Conservation (phyloP, 2,329 filamentous ascomycete genomes). For the Pyrenophora graminea region DNA sequence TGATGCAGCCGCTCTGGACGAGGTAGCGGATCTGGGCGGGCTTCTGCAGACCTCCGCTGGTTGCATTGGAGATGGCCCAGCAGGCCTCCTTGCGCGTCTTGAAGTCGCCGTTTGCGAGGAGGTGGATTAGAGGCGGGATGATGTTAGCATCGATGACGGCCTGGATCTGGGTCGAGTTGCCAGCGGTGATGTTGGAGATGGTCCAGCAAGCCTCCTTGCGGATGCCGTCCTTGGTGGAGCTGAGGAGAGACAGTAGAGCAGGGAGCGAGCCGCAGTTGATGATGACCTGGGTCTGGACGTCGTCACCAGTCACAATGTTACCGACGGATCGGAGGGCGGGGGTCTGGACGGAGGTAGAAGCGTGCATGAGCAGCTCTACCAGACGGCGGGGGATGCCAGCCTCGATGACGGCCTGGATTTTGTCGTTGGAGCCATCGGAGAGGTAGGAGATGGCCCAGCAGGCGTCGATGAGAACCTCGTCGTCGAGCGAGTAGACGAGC, state of each 20-base stretch:
- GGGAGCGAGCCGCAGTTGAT: slow-evolving; percentile 96
- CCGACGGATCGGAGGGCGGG: slow-evolving; percentile 95
- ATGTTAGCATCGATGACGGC: slow-evolving; percentile 95
- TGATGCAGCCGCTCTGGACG: slow-evolving; percentile 92
- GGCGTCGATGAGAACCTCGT: slow-evolving; percentile 96
- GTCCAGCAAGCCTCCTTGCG: slow-evolving; percentile 99
- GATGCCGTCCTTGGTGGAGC: slow-evolving; percentile 97
- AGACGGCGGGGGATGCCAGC: slow-evolving; percentile 94
- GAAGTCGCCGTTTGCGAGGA: slow-evolving; percentile 94
- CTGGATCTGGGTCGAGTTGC: slow-evolving; percentile 97
- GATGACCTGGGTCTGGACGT: slow-evolving; percentile 98
- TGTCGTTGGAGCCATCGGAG: slow-evolving; percentile 96
- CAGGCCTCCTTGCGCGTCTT: slow-evolving; percentile 99
- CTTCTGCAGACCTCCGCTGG: slow-evolving; percentile 95
- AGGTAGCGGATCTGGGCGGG: slow-evolving; percentile 97
- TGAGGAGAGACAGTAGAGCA: slow-evolving; percentile 88
- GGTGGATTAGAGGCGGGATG: slow-evolving; percentile 92
- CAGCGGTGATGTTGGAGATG: slow-evolving; percentile 97
- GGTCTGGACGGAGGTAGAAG: slow-evolving; percentile 96
- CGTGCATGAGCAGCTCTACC: slow-evolving; percentile 96
- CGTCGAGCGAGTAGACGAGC: slow-evolving; percentile 96
- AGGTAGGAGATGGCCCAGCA: slow-evolving; percentile 99
- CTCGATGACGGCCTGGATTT: slow-evolving; percentile 99
- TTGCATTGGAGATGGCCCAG: slow-evolving; percentile 99
- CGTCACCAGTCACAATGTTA: slow-evolving; percentile 98